A percentile compares a stretch with the other conserved stretches of the same genome.
Conservation (phyloP, 2,329 filamentous ascomycete genomes). For the Pseudopyrenochaeta lycopersici region DNA sequence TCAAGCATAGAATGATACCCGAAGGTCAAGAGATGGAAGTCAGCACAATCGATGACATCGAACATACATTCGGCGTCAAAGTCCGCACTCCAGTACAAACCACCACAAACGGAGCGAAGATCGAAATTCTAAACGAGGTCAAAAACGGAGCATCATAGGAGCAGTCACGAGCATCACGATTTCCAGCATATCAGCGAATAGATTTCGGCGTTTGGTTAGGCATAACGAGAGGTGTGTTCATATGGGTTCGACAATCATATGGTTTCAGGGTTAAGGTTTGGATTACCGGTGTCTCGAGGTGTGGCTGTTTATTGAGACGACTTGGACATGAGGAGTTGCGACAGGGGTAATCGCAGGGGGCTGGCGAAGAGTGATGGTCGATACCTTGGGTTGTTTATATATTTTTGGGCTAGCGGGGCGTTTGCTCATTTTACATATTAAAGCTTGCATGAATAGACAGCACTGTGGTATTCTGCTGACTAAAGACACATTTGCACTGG, state of each 20-base stretch:
- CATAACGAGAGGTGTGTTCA: conserved; percentile 14
- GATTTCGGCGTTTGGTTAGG: conserved; percentile 17
- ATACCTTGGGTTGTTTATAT: not conserved
- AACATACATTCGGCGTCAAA: conserved; percentile 42
- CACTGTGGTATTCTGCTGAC: not conserved
- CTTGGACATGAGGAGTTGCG: not conserved
- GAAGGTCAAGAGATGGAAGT: conserved; percentile 69
- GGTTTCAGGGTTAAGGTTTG: not conserved
- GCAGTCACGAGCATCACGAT: conserved; percentile 8
- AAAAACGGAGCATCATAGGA: conserved; percentile 14
- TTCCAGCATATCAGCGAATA: conserved; percentile 11
- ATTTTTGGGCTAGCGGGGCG: not conserved
- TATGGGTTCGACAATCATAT: not conserved
- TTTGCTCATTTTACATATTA: not conserved
- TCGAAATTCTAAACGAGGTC: conserved; percentile 12
- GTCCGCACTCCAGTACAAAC: conserved; percentile 24
- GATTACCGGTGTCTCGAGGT: not conserved
- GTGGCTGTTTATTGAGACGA: not conserved
- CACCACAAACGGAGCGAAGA: conserved; percentile 19
- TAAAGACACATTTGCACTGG: not conserved
- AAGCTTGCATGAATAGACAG: not conserved
- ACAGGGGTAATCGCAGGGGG: not conserved
- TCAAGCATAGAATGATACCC: conserved; percentile 86
- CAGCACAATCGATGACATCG: conserved; percentile 38
- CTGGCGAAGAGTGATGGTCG: not conserved